Percentiles rank a stretch among this genome's conserved stretches.
Conservation (phyloP, 257 asterid species). For the Schizonepeta tenuifolia region DNA sequence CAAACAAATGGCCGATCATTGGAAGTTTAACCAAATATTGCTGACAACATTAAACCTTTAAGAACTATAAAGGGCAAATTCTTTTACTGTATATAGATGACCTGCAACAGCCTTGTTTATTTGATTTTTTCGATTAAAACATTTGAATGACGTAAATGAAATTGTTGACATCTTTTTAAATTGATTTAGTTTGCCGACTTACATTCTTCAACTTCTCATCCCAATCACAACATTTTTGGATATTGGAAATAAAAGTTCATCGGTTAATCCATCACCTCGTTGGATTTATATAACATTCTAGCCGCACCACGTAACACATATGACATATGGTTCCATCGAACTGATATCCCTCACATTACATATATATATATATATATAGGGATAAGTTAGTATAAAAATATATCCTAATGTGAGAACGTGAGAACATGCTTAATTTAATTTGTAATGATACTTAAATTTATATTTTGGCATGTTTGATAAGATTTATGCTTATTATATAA, state of each 20-base stretch:
- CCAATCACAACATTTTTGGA: neutral
- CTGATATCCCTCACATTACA: neutral
- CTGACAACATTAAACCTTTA: neutral
- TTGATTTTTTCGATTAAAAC: slow-evolving; percentile 6
- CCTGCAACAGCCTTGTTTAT: slow-evolving; percentile 1
- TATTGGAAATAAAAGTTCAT: neutral
- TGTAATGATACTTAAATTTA: too few species aligned
- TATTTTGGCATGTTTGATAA: too few species aligned
- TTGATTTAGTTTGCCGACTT: slow-evolving; percentile 29
- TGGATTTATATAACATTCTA: neutral
- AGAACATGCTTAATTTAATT: too few species aligned
- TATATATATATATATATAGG: too few species aligned
- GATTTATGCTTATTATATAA: too few species aligned
- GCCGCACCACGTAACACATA: neutral
- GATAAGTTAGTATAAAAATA: too few species aligned
- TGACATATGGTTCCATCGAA: neutral
- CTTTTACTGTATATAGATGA: neutral
- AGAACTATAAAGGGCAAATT: neutral
- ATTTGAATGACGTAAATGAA: slow-evolving; percentile 30
- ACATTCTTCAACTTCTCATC: neutral
- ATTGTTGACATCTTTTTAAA: slow-evolving; percentile 21
- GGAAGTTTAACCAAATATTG: neutral
- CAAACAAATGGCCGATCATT: neutral
- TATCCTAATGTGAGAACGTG: too few species aligned
- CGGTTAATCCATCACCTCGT: slow-evolving; percentile 10